A percentile compares a stretch with the other conserved stretches of the same genome.
Evolutionary conservation across 495 filamentous ascomycete genomes (phyloP).

Genomic region (Hypomontagnella submonticulosa): DNA sequence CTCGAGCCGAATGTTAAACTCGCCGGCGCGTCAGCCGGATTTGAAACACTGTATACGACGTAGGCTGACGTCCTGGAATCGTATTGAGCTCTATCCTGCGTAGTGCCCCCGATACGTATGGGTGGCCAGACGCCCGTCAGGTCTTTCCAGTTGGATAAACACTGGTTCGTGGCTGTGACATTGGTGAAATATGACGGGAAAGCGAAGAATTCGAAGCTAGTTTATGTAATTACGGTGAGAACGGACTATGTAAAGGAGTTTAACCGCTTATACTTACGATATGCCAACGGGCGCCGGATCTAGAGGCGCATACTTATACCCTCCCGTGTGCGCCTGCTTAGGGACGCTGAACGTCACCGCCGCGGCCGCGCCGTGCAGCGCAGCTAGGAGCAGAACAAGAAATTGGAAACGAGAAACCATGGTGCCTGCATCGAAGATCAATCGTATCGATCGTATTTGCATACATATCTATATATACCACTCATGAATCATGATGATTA

Average conservation of each 20-base stretch:
- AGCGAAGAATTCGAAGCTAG: conserved; percentile 67
- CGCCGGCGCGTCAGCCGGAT: conserved; percentile 62
- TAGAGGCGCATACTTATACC: conserved; percentile 50
- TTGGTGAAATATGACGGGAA: conserved; percentile 69
- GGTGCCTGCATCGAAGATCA: conserved; percentile 5
- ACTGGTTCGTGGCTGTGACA: conserved; percentile 64
- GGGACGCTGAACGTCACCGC: conserved; percentile 52
- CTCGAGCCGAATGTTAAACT: conserved; percentile 66
- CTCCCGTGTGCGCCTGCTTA: conserved; percentile 42
- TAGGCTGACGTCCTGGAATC: conserved; percentile 61
- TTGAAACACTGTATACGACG: conserved; percentile 67
- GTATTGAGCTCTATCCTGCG: conserved; percentile 67
- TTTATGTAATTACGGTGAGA: conserved; percentile 3
- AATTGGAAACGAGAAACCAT: conserved; percentile 13
- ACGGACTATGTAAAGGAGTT: neutral
- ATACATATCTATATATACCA: neutral
- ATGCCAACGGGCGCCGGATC: conserved; percentile 64
- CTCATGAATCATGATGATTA: conserved; percentile 14
- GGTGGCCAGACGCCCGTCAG: conserved; percentile 67
- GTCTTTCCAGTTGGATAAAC: conserved; percentile 65
- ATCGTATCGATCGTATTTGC: conserved; percentile 15
- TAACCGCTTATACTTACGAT: conserved; percentile 53
- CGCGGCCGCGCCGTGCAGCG: conserved; percentile 17
- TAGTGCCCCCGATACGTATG: conserved; percentile 69
- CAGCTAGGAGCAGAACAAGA: conserved; percentile 25